phyloP scores from a whole-genome alignment of 75 land plant genomes.

The Picea sitchensis region DNA sequence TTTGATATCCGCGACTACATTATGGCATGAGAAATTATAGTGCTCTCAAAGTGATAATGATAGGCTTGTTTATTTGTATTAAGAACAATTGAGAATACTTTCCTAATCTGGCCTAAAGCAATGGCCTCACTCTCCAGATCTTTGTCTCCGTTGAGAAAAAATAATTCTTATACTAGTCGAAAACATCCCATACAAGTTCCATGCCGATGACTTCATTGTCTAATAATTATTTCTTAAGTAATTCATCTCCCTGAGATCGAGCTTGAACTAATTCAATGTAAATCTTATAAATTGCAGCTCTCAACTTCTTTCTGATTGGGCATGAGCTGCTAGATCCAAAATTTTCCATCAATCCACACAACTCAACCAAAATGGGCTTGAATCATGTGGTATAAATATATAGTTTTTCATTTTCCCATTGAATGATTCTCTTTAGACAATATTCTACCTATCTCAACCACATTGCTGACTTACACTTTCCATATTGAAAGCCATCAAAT shows the following conservation, averaged over 20 bases:
- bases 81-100: constrained; percentile 1
- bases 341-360: neutral
- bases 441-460: no score
- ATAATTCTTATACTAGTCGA: constrained; percentile 12
- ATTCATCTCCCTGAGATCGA: neutral
- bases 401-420: neutral
- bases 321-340: neutral
- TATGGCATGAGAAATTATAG: constrained; percentile 1
- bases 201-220: constrained; percentile 6
- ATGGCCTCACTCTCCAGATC: constrained; percentile 14
- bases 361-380: neutral
- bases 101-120: constrained; percentile 13
- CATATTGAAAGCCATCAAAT: no score
- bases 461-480: no score
- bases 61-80: neutral
- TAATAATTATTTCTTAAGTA: neutral
- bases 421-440: no score
- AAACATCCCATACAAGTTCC: constrained; percentile 12
- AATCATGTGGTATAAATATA: neutral
- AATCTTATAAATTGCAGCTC: neutral
- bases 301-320: neutral
- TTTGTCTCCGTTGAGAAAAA: neutral
- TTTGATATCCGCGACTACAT: constrained; percentile 7
- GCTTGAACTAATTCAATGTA: neutral
- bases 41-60: constrained; percentile 5